phyloP scores from a whole-genome alignment of 106 monocot species.

The Phalaenopsis equestris region DNA sequence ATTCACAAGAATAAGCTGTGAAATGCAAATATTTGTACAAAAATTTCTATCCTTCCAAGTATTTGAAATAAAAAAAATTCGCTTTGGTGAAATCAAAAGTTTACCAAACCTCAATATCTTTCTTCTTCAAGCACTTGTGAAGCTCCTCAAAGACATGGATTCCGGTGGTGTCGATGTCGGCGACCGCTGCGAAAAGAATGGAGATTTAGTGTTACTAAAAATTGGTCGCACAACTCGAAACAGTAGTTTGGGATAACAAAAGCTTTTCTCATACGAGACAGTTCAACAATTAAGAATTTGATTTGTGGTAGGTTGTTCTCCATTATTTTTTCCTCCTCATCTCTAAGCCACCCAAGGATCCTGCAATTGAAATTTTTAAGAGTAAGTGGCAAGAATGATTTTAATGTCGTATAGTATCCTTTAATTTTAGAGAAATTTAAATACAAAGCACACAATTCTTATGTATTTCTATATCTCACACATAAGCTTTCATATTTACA shows the following conservation, averaged over 20 bases:
- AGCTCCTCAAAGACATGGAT: slow-evolving; percentile 45
- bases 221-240: neutral
- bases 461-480: too few relatives aligned
- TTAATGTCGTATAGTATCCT: too few relatives aligned
- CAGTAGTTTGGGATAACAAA: neutral
- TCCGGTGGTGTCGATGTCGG: slow-evolving; percentile 51
- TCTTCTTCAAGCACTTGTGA: slow-evolving; percentile 34
- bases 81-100: neutral
- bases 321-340: slow-evolving; percentile 40
- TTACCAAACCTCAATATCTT: slow-evolving; percentile 33
- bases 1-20: slow-evolving; percentile 49
- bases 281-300: slow-evolving; percentile 43
- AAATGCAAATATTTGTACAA: neutral
- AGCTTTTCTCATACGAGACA: slow-evolving; percentile 39
- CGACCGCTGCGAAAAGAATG: slow-evolving; percentile 31
- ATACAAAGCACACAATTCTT: too few relatives aligned
- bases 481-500: too few relatives aligned
- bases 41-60: neutral
- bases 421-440: too few relatives aligned
- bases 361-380: slow-evolving; percentile 14
- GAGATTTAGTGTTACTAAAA: neutral
- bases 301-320: slow-evolving; percentile 16
- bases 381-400: neutral
- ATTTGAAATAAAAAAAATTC: neutral
- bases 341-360: slow-evolving; percentile 56